Conservation (phyloP, 78 protist genomes). For the Dictyostelium purpureum region DNA sequence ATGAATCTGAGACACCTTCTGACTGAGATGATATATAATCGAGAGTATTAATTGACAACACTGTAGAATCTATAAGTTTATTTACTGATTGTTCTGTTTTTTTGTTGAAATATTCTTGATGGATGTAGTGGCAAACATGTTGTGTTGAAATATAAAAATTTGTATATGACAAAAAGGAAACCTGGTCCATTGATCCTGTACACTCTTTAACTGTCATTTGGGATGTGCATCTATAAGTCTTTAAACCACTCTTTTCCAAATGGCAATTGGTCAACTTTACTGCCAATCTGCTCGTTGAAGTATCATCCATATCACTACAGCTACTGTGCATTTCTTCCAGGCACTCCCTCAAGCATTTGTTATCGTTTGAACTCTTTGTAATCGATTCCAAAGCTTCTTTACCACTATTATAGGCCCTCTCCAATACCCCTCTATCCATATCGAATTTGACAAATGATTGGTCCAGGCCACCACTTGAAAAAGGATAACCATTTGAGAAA, state of each 20-base stretch:
- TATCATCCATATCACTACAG: conserved; percentile 68
- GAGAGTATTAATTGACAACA: not conserved
- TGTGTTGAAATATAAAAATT: conserved; percentile 73
- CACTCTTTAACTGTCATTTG: conserved; percentile 64
- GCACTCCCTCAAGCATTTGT: conserved; percentile 41
- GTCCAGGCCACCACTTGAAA: too few species aligned
- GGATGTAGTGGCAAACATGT: conserved; percentile 56
- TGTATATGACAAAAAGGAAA: conserved; percentile 41
- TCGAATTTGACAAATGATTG: too few species aligned
- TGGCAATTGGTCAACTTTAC: conserved; percentile 67
- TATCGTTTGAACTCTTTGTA: not conserved
- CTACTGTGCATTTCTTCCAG: not conserved
- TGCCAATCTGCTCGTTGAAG: conserved; percentile 31
- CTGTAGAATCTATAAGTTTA: not conserved
- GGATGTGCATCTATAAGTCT: conserved; percentile 1
- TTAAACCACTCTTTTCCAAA: conserved; percentile 16
- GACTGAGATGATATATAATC: not conserved
- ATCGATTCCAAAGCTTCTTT: conserved; percentile 39
- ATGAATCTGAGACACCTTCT: not conserved
- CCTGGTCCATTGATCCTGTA: conserved; percentile 30
- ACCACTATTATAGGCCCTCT: conserved; percentile 39
- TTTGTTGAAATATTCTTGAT: conserved; percentile 23
- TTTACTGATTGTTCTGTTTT: conserved; percentile 43
- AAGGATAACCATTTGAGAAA: too few species aligned
- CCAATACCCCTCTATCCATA: too few species aligned